Evolutionary conservation across 2,329 filamentous ascomycete species (phyloP), one percentile per base, ranked within the genome.

Genomic region (Phyllosticta citrichinensis): DNA sequence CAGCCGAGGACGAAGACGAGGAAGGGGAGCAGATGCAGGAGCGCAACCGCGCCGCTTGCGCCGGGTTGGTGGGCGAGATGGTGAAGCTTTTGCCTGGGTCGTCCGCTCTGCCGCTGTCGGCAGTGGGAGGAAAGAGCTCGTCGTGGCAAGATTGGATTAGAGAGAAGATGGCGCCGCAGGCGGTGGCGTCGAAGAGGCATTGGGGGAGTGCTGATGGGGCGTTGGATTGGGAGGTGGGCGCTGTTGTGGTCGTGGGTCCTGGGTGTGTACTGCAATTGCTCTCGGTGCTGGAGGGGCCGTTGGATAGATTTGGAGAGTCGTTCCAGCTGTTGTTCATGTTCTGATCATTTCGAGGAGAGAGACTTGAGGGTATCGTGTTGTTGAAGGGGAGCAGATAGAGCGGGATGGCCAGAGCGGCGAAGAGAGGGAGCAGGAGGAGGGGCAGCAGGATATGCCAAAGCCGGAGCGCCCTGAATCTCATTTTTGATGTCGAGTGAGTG

Each of bases 121-220:
- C 53, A 4, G 57, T 59, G 17, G 54, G 30, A 4, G 14, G 19
- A 35, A 33, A 35, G 27, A 61, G 52, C 11, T 14, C 17, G 54
- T 24, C 17, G 22, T 54, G 54, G 61, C 56, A 62, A 24, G 53
- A 51, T 30, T 60, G 61, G 5, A 61, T 17, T n/a, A 57, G 51
- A 11, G 3, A 10, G 33, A 33, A 60, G 51, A 54, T 54, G 27
- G 50, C 54, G 24, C 3, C n/a, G 50, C 58, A 61, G 27, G 53
- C 50, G 19, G 19, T 30, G 27, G 52, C 52, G 2, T 20, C 8
- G 19, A 30, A 22, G 14, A 61, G 52, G 54, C 52, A 60, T 47
- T 47, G 40, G 14, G 40, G 40, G 17, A n/a, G 3, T n/a, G 40
- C 12, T 5, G 40, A 47, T 47, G 6, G 14, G 17, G 40, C 6